Evolutionary conservation across 2,329 filamentous ascomycete genomes (phyloP).

Genomic region (Tolypocladium endophyticum): DNA sequence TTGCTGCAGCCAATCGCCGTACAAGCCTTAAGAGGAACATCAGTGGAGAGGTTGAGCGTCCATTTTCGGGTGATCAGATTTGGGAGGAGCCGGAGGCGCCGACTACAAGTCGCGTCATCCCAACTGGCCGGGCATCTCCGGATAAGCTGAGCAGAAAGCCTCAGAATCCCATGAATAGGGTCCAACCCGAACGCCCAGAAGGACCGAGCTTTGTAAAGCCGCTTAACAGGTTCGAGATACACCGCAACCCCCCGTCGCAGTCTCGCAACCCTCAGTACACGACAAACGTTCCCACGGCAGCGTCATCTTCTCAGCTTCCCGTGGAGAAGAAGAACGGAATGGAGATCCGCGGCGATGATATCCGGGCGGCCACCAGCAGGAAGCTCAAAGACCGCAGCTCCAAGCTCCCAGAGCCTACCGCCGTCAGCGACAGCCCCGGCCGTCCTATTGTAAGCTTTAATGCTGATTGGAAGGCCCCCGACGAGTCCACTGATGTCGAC

Average conservation of each 20-base stretch:
- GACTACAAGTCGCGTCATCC: conserved; percentile 1
- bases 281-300: conserved; percentile 42
- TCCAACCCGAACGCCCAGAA: conserved; percentile 30
- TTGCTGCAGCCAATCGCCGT: conserved; percentile 35
- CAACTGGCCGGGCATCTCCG: conserved; percentile 18
- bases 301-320: conserved; percentile 23
- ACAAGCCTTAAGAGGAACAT: conserved; percentile 60
- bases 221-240: conserved; percentile 57
- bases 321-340: conserved; percentile 62
- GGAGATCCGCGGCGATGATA: conserved; percentile 79
- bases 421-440: conserved; percentile 82
- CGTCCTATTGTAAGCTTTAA: conserved; percentile 97
- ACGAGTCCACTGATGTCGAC: conserved; percentile 59
- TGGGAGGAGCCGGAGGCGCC: conserved; percentile 71
- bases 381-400: conserved; percentile 74
- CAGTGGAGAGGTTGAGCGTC: conserved; percentile 55
- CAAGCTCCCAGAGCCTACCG: conserved; percentile 78
- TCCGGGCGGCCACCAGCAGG: conserved; percentile 84
- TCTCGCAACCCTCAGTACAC: conserved; percentile 75
- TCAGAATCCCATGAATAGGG: conserved; percentile 19
- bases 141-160: conserved; percentile 21
- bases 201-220: conserved; percentile 24
- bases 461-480: conserved; percentile 65
- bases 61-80: conserved; percentile 69
- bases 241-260: conserved; percentile 74